Evolutionary conservation across 805 yeast genomes (phyloP).

Genomic region (Isabelozyma gotoi): DNA sequence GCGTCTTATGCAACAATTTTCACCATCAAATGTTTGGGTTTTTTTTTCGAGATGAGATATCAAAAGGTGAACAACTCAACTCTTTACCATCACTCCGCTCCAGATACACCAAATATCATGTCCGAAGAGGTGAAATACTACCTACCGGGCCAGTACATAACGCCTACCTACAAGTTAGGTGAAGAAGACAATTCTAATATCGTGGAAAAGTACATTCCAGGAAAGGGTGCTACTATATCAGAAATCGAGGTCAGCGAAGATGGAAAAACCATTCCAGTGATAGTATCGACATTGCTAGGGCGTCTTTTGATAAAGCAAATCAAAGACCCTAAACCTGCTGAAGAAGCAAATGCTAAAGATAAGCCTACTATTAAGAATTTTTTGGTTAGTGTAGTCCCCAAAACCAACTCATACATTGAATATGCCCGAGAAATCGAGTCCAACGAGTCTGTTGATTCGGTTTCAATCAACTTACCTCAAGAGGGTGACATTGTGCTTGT

Average conservation of each 20-base stretch:
- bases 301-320: conserved; percentile 37
- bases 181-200: conserved; percentile 12
- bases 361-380: conserved; percentile 16
- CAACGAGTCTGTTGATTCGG: conserved; percentile 12
- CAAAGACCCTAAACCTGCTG: conserved; percentile 8
- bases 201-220: conserved; percentile 52
- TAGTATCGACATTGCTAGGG: conserved; percentile 66
- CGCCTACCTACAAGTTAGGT: conserved; percentile 49
- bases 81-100: background rate
- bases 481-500: conserved; percentile 85
- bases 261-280: conserved; percentile 35
- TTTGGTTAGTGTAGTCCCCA: conserved; percentile 31
- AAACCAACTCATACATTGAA: conserved; percentile 21
- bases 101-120: background rate
- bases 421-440: conserved; percentile 18
- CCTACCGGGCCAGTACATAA: conserved; percentile 81
- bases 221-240: conserved; percentile 61
- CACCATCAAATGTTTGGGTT: background rate
- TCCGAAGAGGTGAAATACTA: conserved; percentile 22
- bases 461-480: conserved; percentile 62
- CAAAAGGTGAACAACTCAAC: background rate
- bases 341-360: conserved; percentile 12
- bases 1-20: too few relatives aligned
- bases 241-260: conserved; percentile 40
- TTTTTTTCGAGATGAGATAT: background rate